phyloP scores from a whole-genome alignment of 2,329 filamentous ascomycete species.

The Aspergillus alliaceus region DNA sequence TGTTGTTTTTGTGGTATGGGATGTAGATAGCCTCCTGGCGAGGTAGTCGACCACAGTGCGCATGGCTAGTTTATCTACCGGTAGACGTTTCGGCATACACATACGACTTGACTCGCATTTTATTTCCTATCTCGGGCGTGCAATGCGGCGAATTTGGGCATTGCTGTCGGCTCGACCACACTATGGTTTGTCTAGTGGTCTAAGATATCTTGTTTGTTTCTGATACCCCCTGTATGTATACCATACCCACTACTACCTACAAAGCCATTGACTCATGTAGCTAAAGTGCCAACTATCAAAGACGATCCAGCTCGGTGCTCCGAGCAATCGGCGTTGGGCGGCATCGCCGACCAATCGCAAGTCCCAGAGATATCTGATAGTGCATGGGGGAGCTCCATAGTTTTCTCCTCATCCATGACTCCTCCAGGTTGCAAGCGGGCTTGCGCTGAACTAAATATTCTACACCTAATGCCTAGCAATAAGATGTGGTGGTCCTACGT shows the following conservation, averaged over 20 bases:
- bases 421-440: background rate
- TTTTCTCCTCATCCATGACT: background rate
- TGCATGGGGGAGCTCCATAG: background rate
- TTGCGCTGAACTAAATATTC: background rate
- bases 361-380: conserved; percentile 7
- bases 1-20: background rate
- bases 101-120: background rate
- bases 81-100: background rate
- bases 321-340: conserved; percentile 15
- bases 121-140: background rate
- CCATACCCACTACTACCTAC: background rate
- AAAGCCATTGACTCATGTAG: background rate
- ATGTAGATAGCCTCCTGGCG: background rate
- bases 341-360: conserved; percentile 15
- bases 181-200: background rate
- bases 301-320: conserved; percentile 7
- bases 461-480: background rate
- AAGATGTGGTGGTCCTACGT: background rate
- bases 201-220: background rate
- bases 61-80: background rate
- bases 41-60: background rate
- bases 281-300: background rate
- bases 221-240: conserved; percentile 19
- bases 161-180: background rate
- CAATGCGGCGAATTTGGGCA: background rate